phyloP scores from a whole-genome alignment of 441 rosid genomes.

The Gossypium gossypioides region DNA sequence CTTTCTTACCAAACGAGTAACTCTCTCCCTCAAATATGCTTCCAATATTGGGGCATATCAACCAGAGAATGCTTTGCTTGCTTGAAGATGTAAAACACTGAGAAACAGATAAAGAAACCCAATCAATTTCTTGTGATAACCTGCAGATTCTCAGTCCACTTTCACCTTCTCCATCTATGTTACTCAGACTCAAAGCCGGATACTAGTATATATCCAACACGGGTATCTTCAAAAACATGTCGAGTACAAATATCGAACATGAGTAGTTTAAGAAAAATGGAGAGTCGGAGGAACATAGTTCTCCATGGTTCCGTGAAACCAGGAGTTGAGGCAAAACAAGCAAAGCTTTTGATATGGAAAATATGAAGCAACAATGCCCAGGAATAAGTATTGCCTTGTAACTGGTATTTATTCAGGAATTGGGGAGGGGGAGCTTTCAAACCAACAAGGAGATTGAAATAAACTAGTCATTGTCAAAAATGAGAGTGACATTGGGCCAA shows the following conservation, averaged over 20 bases:
- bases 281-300: neutral
- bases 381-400: neutral
- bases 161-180: neutral
- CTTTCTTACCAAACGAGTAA: neutral
- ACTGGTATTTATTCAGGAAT: neutral
- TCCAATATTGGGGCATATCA: slow-evolving; percentile 19
- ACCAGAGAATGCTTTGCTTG: neutral
- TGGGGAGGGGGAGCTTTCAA: no score
- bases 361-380: neutral
- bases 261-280: neutral
- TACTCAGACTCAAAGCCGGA: neutral
- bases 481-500: neutral
- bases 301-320: neutral
- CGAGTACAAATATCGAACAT: neutral
- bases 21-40: slow-evolving; percentile 20
- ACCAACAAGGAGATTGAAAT: neutral
- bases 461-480: neutral
- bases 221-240: neutral
- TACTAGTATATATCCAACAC: neutral
- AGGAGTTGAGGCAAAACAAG: neutral
- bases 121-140: neutral
- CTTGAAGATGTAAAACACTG: neutral
- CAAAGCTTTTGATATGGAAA: neutral
- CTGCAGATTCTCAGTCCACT: neutral
- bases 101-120: neutral